phyloP scores from a whole-genome alignment of 495 filamentous ascomycete genomes.

The Tuber aestivum region DNA sequence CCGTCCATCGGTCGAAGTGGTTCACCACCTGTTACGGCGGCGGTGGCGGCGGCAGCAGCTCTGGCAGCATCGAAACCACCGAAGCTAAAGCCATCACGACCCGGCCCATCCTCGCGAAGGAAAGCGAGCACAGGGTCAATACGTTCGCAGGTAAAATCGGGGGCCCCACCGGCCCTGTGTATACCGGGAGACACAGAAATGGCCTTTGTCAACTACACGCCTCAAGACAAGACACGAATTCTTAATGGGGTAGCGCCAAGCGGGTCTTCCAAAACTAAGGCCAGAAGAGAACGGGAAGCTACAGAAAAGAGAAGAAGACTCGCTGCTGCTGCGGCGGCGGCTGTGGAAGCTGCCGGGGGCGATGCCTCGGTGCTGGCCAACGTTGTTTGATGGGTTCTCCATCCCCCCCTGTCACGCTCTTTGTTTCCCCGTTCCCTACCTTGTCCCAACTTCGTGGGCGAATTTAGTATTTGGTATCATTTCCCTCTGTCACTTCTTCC shows the following conservation, averaged over 20 bases:
- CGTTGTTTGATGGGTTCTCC: slow-evolving; percentile 16
- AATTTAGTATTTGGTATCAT: background rate
- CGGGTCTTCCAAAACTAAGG: slow-evolving; percentile 89
- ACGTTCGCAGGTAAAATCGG: slow-evolving; percentile 33
- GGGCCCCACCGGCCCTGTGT: slow-evolving; percentile 18
- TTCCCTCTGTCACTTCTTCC: background rate
- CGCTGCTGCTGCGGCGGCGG: slow-evolving; percentile 65
- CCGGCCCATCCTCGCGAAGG: slow-evolving; percentile 27
- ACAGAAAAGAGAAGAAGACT: slow-evolving; percentile 69
- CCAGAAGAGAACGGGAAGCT: slow-evolving; percentile 78
- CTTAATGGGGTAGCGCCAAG: slow-evolving; percentile 86
- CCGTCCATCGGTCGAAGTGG: slow-evolving; percentile 29
- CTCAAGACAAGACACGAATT: slow-evolving; percentile 69
- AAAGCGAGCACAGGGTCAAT: slow-evolving; percentile 39
- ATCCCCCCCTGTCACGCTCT: no score
- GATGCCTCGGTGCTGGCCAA: slow-evolving; percentile 48
- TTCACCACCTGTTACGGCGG: slow-evolving; percentile 33
- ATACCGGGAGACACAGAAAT: slow-evolving; percentile 46
- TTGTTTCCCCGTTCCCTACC: background rate
- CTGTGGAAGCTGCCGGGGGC: slow-evolving; percentile 71
- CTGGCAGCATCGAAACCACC: slow-evolving; percentile 31
- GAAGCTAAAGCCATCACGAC: slow-evolving; percentile 15
- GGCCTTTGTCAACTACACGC: slow-evolving; percentile 90
- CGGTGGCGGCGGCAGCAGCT: slow-evolving; percentile 26
- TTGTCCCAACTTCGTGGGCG: background rate